phyloP scores from a whole-genome alignment of 805 yeast genomes.

The Ogataea philodendri region DNA sequence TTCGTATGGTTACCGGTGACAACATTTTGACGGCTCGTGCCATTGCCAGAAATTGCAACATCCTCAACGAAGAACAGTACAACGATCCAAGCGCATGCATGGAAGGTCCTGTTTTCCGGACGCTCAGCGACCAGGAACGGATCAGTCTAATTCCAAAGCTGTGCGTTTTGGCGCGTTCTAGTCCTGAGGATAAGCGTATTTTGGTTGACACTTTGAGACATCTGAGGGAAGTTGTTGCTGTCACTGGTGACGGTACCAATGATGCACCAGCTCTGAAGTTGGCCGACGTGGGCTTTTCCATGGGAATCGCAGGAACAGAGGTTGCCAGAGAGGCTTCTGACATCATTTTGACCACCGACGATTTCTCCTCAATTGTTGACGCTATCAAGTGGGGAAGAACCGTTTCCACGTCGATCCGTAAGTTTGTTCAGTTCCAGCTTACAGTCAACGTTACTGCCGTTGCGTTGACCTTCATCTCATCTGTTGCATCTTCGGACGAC shows the following conservation, averaged over 20 bases:
- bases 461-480: constrained; percentile 85
- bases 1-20: constrained; percentile 98
- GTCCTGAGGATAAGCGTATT: constrained; percentile 91
- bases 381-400: constrained; percentile 99
- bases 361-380: constrained; percentile 89
- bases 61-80: constrained; percentile 52
- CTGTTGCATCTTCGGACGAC: constrained; percentile 79
- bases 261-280: constrained; percentile 97
- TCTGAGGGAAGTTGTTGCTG: constrained; percentile 93
- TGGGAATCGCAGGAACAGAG: constrained; percentile 98
- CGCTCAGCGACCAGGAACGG: constrained; percentile 57
- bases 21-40: constrained; percentile 89
- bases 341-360: constrained; percentile 95
- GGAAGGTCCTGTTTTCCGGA: constrained; percentile 92
- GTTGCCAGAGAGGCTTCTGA: constrained; percentile 99
- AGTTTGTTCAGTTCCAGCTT: constrained; percentile 93
- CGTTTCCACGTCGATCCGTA: constrained; percentile 89
- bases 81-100: constrained; percentile 60
- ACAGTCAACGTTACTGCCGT: constrained; percentile 98
- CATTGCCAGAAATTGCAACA: constrained; percentile 84
- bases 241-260: constrained; percentile 98
- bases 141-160: constrained; percentile 63
- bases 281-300: constrained; percentile 97
- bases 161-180: constrained; percentile 86
- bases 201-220: constrained; percentile 77